phyloP scores from a whole-genome alignment of 2,329 filamentous ascomycete genomes.

The Samsoniella hepiali region DNA sequence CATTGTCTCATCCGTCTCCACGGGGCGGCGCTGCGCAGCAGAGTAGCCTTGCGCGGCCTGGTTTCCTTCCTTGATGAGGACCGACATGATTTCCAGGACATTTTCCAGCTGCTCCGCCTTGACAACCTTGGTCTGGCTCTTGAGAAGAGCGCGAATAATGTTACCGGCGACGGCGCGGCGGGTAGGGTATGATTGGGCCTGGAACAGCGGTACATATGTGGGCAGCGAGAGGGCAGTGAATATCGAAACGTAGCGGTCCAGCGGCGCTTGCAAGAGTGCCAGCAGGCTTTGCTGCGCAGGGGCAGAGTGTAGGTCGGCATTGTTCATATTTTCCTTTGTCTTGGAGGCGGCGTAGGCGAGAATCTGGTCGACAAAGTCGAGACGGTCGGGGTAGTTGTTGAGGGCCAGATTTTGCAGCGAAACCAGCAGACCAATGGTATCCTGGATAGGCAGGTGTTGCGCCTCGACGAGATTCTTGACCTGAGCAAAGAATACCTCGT shows the following conservation, averaged over 20 bases:
- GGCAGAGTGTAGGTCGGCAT: conserved; percentile 88
- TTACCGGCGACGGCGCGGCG: conserved; percentile 87
- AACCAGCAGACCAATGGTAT: conserved; percentile 90
- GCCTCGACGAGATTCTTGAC: conserved; percentile 91
- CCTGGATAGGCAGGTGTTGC: conserved; percentile 86
- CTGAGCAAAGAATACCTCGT: conserved; percentile 96
- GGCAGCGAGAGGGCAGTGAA: conserved; percentile 95
- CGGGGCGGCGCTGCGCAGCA: conserved; percentile 68
- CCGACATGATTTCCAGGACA: conserved; percentile 81
- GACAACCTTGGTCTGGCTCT: conserved; percentile 75
- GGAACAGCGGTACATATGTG: conserved; percentile 83
- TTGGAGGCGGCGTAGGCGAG: conserved; percentile 84
- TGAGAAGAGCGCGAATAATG: conserved; percentile 77
- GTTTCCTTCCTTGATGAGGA: conserved; percentile 89
- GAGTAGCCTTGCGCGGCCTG: conserved; percentile 82
- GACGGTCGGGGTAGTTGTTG: conserved; percentile 87
- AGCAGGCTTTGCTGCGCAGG: conserved; percentile 86
- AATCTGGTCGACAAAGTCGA: conserved; percentile 95
- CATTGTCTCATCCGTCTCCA: conserved; percentile 94
- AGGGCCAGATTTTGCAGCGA: conserved; percentile 90
- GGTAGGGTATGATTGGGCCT: conserved; percentile 90
- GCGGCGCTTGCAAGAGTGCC: conserved; percentile 82
- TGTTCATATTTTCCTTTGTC: conserved; percentile 84
- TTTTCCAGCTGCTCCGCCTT: conserved; percentile 80
- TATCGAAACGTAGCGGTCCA: conserved; percentile 85